phyloP scores from a whole-genome alignment of 257 asterid genomes.

The Solanum tacnaense region DNA sequence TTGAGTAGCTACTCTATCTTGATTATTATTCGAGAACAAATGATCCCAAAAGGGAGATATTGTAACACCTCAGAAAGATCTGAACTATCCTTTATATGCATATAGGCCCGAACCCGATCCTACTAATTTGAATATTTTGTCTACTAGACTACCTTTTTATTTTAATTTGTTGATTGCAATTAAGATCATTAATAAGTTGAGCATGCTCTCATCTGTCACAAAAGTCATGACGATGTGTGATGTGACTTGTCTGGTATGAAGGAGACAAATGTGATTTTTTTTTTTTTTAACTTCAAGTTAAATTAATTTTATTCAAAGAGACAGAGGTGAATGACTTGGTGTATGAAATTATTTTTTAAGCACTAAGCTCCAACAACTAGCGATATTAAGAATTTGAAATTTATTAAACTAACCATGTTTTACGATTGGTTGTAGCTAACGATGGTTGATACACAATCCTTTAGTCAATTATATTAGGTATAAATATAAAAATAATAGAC shows the following conservation, averaged over 20 bases:
- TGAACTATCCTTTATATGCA: not conserved
- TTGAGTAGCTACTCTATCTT: not conserved
- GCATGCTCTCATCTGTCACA: not conserved
- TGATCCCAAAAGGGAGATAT: no score
- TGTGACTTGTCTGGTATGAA: not conserved
- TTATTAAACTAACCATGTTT: not conserved
- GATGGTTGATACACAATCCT: not conserved
- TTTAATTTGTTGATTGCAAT: not conserved
- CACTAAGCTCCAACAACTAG: not conserved
- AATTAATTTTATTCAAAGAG: not conserved
- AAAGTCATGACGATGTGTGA: not conserved
- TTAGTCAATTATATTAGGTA: not conserved
- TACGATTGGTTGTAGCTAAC: not conserved
- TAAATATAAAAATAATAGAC: not conserved
- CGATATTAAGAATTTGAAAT: not conserved
- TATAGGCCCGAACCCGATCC: not conserved
- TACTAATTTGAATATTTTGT: not conserved
- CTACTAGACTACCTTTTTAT: no score
- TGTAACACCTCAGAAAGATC: no score
- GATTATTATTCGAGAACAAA: not conserved
- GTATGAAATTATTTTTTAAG: not conserved
- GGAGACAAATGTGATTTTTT: not conserved
- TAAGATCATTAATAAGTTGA: not conserved
- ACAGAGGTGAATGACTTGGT: not conserved
- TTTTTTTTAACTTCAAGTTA: no score